Conservation (phyloP, 2,329 filamentous ascomycete species). For the Ophiostoma populinum region DNA sequence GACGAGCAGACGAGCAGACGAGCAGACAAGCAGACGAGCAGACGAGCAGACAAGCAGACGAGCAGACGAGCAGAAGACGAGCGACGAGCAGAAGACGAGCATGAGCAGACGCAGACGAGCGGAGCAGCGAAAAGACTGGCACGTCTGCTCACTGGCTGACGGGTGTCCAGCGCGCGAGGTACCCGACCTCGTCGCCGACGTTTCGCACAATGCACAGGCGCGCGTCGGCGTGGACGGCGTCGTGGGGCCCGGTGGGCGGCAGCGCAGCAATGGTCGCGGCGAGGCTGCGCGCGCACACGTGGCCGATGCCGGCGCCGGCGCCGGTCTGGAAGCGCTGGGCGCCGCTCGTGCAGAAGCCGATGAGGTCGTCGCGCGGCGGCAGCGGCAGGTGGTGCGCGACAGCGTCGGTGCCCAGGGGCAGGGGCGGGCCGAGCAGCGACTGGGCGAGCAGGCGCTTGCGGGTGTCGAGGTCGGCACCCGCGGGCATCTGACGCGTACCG, state of each 20-base stretch:
- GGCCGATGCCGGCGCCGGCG: constrained; percentile 57
- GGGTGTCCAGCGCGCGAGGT: constrained; percentile 36
- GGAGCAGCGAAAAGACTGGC: too few species aligned
- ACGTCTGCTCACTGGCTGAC: constrained; percentile 6
- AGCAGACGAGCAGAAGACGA: too few species aligned
- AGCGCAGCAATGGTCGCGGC: constrained; percentile 21
- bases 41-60: too few species aligned
- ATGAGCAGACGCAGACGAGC: too few species aligned
- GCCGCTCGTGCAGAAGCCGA: constrained; percentile 83
- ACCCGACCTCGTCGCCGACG: constrained; percentile 60
- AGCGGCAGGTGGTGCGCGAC: constrained; percentile 42
- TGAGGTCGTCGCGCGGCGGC: constrained; percentile 57
- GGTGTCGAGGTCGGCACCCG: constrained; percentile 18
- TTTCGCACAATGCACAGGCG: constrained; percentile 65
- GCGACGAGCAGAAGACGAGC: too few species aligned
- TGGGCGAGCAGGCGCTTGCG: constrained; percentile 28
- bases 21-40: too few species aligned
- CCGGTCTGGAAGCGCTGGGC: constrained; percentile 68
- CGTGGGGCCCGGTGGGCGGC: too few species aligned
- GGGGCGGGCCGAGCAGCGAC: constrained; percentile 26
- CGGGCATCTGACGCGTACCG: constrained; percentile 12
- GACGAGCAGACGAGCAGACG: too few species aligned
- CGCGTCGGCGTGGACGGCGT: constrained; percentile 19
- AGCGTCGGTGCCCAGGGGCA: constrained; percentile 19
- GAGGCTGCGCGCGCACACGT: constrained; percentile 36